Evolutionary conservation across 352 stramenopile genomes (phyloP), one percentile per base, ranked within the genome.

Genomic region (Blastocystis sp.): DNA sequence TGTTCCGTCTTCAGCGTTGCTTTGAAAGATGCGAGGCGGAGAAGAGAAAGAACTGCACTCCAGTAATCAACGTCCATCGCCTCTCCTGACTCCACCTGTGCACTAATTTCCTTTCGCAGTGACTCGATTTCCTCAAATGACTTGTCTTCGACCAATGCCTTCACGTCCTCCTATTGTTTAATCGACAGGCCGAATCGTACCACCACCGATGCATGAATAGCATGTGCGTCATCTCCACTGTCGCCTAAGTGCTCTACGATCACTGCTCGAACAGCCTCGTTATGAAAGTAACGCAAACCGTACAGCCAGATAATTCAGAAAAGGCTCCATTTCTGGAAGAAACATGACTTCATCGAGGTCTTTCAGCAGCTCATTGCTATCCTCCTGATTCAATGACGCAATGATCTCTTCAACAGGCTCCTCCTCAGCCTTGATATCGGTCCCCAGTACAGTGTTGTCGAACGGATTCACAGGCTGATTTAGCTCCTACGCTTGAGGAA

Each of bases 311-410:
- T 89, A 89, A 16, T 39, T 79, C 9, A 79, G 24, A 41, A 78
- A 79, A 6, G 78, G 18, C 24, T 79, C 53, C 66, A 89, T 79
- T 53, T 79, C 55, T 11, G 78, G 78, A n/a, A 89, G 11, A 3
- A 24, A 18, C 70, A 91, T 90, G 3, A 91, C 54, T 26, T 78
- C 69, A 34, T 90, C 68, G 50, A 91, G 41, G 70, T 91, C 75
- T 26, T 62, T 53, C 50, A 91, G 53, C 5, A 91, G 53, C 3
- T 73, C 70, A 53, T 90, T 90, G 16, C 18, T 90, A 16, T 91
- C 73, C 24, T 87, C 75, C 13, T 75, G 39, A 20, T 24, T 34
- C 34, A 87, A 50, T 39, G 26, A 18, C 43, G 41, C 53, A 11
- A 89, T 65, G 66, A 89, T 89, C 16, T 89, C 63, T 41, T 76